These are phyloP conservation scores for Marasmius sp. DNA, from an alignment of 1,284 basidiomycete genomes.

Conservation along the genomic window DNA sequence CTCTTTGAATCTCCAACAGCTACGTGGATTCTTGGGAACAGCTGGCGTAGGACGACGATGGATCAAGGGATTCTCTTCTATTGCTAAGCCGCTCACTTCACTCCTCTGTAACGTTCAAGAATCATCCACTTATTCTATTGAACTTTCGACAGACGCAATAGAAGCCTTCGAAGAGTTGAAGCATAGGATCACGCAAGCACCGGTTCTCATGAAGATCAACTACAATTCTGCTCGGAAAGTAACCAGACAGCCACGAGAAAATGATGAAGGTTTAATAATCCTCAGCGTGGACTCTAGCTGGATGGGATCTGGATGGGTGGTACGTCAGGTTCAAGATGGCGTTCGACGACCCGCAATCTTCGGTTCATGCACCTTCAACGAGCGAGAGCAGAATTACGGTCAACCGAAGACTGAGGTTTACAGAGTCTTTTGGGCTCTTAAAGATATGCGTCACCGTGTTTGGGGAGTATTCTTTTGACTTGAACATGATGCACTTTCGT, in stretches of 20 bases:
- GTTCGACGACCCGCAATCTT: slow-evolving; percentile 25
- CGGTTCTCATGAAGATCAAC: slow-evolving; percentile 27
- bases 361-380: slow-evolving; percentile 33
- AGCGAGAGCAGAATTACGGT: slow-evolving; percentile 31
- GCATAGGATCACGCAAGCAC: slow-evolving; percentile 17
- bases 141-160: slow-evolving; percentile 16
- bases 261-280: slow-evolving; percentile 27
- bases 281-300: slow-evolving; percentile 33
- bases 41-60: too few relatives aligned
- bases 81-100: slow-evolving; percentile 27
- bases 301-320: slow-evolving; percentile 30
- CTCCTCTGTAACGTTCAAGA: slow-evolving; percentile 16
- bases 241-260: neutral
- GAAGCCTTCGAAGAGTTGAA: slow-evolving; percentile 28
- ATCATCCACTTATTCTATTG: slow-evolving; percentile 18
- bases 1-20: too few relatives aligned
- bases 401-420: slow-evolving; percentile 39
- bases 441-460: slow-evolving; percentile 26
- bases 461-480: slow-evolving; percentile 31
- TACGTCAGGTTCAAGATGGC: slow-evolving; percentile 25
- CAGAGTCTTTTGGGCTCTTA: slow-evolving; percentile 32
- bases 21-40: too few relatives aligned
- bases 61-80: too few relatives aligned
- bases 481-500: slow-evolving; percentile 31
- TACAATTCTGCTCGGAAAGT: slow-evolving; percentile 22